Evolutionary conservation across 768 basidiomycete species (phyloP).

Genomic region (Serendipita sp.): DNA sequence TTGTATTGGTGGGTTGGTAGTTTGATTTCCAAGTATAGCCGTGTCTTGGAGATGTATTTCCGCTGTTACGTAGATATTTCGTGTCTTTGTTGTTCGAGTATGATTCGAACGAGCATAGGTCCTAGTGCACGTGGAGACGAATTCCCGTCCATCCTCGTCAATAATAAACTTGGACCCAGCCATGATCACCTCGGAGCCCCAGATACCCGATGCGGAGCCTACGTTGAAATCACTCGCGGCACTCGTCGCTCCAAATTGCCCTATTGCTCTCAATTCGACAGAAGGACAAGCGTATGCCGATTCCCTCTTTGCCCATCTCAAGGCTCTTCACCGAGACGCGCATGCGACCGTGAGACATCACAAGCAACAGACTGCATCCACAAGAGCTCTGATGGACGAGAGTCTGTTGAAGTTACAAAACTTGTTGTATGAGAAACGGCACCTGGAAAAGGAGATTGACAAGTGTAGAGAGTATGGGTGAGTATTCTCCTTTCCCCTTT

Average conservation of each 20-base stretch:
- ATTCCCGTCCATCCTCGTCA: too few relatives aligned
- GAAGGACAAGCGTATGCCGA: slow-evolving; percentile 48
- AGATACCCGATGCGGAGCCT: background rate
- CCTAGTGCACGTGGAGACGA: too few relatives aligned
- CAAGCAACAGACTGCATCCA: slow-evolving; percentile 54
- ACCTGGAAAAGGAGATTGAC: slow-evolving; percentile 80
- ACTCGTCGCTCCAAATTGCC: background rate
- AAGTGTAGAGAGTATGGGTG: slow-evolving; percentile 87
- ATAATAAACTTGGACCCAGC: background rate
- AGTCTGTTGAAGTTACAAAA: slow-evolving; percentile 76
- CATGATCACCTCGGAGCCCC: background rate
- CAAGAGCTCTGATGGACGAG: slow-evolving; percentile 80
- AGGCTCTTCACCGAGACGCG: slow-evolving; percentile 57
- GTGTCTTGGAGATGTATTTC: too few relatives aligned
- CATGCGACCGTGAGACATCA: slow-evolving; percentile 54
- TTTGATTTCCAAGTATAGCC: too few relatives aligned
- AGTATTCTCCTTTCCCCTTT: slow-evolving; percentile 17
- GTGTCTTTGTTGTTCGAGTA: too few relatives aligned
- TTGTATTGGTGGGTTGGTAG: too few relatives aligned
- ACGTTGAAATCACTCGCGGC: background rate
- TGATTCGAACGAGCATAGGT: too few relatives aligned
- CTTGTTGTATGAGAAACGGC: slow-evolving; percentile 72
- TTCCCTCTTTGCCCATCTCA: slow-evolving; percentile 64
- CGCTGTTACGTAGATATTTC: too few relatives aligned
- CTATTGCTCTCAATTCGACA: slow-evolving; percentile 22